Conservation (phyloP, 768 basidiomycete species). For the Leccinum longicurvipes region DNA sequence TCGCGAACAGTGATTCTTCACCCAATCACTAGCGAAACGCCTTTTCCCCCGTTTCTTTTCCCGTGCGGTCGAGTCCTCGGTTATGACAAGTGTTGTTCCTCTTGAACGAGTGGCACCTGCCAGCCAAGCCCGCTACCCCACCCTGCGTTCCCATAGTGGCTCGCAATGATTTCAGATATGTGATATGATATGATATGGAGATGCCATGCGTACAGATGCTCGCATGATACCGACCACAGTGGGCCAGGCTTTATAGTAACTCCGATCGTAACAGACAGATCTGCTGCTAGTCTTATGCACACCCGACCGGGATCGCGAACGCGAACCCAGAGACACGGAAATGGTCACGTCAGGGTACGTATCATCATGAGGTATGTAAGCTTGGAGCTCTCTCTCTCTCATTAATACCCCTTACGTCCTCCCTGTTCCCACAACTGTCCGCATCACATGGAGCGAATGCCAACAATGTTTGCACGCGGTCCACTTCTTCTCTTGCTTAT, state of each 20-base stretch:
- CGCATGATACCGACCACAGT: no score
- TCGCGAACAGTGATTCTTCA: slow-evolving; percentile 1
- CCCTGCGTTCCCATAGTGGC: neutral
- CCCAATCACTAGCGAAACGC: neutral
- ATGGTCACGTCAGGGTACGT: slow-evolving; percentile 1
- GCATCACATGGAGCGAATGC: slow-evolving; percentile 11
- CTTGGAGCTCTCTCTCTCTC: neutral
- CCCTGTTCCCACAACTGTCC: slow-evolving; percentile 7
- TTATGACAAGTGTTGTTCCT: neutral
- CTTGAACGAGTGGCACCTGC: neutral
- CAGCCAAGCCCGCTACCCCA: neutral
- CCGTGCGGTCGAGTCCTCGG: neutral
- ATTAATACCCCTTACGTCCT: slow-evolving; percentile 8
- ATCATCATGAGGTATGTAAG: neutral
- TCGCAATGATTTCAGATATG: neutral
- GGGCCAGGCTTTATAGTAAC: neutral
- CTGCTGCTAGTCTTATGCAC: neutral
- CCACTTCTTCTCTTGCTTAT: neutral
- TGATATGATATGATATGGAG: neutral
- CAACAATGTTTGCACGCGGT: slow-evolving; percentile 11
- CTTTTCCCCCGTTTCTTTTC: neutral
- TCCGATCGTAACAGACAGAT: neutral
- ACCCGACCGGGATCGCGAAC: slow-evolving; percentile 1
- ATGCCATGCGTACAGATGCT: neutral
- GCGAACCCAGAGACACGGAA: slow-evolving; percentile 2